A percentile compares a stretch with the other conserved stretches of the same genome.
Evolutionary conservation across 257 asterid species (phyloP).

Genomic region (Petrea volubilis): DNA sequence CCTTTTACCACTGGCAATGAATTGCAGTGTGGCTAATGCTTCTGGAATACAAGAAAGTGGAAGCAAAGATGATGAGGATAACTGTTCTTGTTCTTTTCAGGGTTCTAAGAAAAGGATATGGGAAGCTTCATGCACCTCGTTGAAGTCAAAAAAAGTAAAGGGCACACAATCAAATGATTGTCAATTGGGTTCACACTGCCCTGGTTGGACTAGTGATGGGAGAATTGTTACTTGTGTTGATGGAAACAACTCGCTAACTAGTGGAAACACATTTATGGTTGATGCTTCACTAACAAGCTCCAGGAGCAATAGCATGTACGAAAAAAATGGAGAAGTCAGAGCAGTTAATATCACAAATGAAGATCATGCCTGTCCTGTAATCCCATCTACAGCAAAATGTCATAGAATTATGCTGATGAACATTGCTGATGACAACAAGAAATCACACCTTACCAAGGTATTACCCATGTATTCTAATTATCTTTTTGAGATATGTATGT

Average conservation of each 20-base stretch:
- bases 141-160: slow-evolving; percentile 85
- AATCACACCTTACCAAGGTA: slow-evolving; percentile 74
- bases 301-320: slow-evolving; percentile 32
- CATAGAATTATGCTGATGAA: slow-evolving; percentile 77
- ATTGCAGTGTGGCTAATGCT: slow-evolving; percentile 24
- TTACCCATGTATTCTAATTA: neutral
- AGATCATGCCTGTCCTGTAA: slow-evolving; percentile 23
- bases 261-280: slow-evolving; percentile 28
- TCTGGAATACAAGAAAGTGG: slow-evolving; percentile 34
- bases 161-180: slow-evolving; percentile 55
- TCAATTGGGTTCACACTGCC: slow-evolving; percentile 41
- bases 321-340: slow-evolving; percentile 35
- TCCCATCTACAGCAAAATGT: slow-evolving; percentile 30
- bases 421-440: slow-evolving; percentile 82
- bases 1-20: slow-evolving; percentile 18
- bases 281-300: slow-evolving; percentile 25
- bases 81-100: slow-evolving; percentile 45
- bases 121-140: slow-evolving; percentile 79
- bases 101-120: slow-evolving; percentile 70
- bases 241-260: slow-evolving; percentile 24
- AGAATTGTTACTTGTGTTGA: slow-evolving; percentile 30
- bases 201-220: slow-evolving; percentile 36
- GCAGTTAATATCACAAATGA: slow-evolving; percentile 32
- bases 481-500: neutral
- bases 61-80: slow-evolving; percentile 31